phyloP scores from a whole-genome alignment of 2,329 filamentous ascomycete species.

The Pyrenophora teres region DNA sequence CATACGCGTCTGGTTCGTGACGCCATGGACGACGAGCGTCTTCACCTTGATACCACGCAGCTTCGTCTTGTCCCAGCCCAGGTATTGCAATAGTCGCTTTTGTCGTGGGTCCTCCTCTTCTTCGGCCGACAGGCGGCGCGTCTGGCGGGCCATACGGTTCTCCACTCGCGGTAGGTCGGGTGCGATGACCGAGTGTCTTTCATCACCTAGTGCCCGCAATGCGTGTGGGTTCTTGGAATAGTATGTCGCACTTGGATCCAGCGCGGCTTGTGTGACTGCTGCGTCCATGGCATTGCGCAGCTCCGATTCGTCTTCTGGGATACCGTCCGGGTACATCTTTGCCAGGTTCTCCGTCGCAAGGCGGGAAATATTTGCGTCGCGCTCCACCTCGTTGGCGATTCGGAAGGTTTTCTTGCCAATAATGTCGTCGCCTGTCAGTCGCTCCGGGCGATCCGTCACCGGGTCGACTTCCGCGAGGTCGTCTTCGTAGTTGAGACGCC shows the following conservation, averaged over 20 bases:
- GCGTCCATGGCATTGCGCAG: slow-evolving; percentile 37
- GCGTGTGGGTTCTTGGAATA: slow-evolving; percentile 57
- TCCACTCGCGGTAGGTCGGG: slow-evolving; percentile 57
- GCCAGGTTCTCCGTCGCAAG: slow-evolving; percentile 43
- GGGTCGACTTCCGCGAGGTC: slow-evolving; percentile 80
- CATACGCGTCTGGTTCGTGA: slow-evolving; percentile 92
- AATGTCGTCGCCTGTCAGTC: slow-evolving; percentile 47
- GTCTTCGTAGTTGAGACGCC: slow-evolving; percentile 70
- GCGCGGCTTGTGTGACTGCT: slow-evolving; percentile 39
- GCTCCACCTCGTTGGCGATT: slow-evolving; percentile 39
- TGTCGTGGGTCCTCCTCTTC: slow-evolving; percentile 54
- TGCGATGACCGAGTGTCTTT: slow-evolving; percentile 51
- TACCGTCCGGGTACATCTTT: slow-evolving; percentile 44
- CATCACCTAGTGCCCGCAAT: slow-evolving; percentile 55
- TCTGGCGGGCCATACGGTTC: slow-evolving; percentile 44
- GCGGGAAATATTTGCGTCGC: slow-evolving; percentile 36
- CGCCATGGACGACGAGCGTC: slow-evolving; percentile 72
- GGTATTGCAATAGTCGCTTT: slow-evolving; percentile 60
- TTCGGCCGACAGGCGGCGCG: slow-evolving; percentile 37
- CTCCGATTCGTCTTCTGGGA: slow-evolving; percentile 37
- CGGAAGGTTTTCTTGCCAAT: slow-evolving; percentile 31
- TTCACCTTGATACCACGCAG: slow-evolving; percentile 66
- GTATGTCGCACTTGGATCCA: slow-evolving; percentile 52
- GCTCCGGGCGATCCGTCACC: slow-evolving; percentile 65
- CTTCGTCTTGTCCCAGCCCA: slow-evolving; percentile 57